phyloP scores from a whole-genome alignment of 1,139 yeast genomes.

The Candida sanyaensis region DNA sequence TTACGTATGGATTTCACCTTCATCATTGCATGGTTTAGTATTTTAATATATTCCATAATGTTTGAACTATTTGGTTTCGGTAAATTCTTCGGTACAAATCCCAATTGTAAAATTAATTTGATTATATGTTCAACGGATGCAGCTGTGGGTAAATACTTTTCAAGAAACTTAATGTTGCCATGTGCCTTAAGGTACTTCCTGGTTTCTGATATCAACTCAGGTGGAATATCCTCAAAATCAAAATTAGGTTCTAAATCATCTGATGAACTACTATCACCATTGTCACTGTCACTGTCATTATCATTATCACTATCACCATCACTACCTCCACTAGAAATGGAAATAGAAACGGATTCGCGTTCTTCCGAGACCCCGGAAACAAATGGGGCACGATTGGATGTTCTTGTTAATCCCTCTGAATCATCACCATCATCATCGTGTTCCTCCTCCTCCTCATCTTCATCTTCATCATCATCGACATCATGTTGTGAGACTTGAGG shows the following conservation, averaged over 20 bases:
- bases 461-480: slow-evolving; percentile 3
- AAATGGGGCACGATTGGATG: slow-evolving; percentile 8
- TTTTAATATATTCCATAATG: slow-evolving; percentile 50
- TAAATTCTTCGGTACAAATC: slow-evolving; percentile 50
- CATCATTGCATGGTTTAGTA: slow-evolving; percentile 61
- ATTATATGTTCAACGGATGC: slow-evolving; percentile 57
- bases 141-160: slow-evolving; percentile 58
- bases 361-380: neutral
- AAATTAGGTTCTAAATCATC: slow-evolving; percentile 13
- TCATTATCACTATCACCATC: slow-evolving; percentile 2
- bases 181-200: slow-evolving; percentile 59
- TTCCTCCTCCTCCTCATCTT: neutral
- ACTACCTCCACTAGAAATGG: neutral
- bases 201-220: slow-evolving; percentile 37
- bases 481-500: neutral
- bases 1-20: slow-evolving; percentile 57
- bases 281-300: no score
- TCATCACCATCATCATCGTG: slow-evolving; percentile 6
- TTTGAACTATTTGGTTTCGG: slow-evolving; percentile 36
- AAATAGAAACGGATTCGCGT: neutral
- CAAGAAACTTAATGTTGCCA: slow-evolving; percentile 62
- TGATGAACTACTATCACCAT: slow-evolving; percentile 8
- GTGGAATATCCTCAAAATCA: slow-evolving; percentile 15
- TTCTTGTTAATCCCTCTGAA: slow-evolving; percentile 5
- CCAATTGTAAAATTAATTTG: slow-evolving; percentile 49